Percentiles rank a stretch among this genome's conserved stretches.
These are phyloP conservation scores for Mrakia frigida DNA, from an alignment of 768 basidiomycete species.

Conservation along the genomic window DNA sequence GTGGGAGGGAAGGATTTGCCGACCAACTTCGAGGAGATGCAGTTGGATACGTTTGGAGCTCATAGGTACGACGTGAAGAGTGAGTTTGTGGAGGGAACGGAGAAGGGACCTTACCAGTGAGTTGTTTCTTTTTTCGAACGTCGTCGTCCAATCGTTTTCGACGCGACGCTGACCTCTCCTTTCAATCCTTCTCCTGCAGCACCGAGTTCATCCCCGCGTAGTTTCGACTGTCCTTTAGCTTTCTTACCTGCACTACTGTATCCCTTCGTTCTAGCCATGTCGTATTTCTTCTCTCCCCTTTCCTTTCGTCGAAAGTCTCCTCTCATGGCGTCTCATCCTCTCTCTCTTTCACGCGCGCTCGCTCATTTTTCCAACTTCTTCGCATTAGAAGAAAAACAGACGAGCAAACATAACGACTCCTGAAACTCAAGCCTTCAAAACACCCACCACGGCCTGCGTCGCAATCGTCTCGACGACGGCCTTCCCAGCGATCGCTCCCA, in stretches of 20 bases:
- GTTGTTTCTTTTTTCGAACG: neutral
- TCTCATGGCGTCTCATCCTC: no score
- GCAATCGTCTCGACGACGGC: no score
- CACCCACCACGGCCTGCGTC: no score
- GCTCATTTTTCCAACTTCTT: no score
- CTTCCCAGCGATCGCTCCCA: no score
- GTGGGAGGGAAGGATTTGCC: constrained; percentile 17
- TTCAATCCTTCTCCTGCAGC: constrained; percentile 2
- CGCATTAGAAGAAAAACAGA: no score
- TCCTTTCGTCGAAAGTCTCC: no score
- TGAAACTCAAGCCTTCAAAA: no score
- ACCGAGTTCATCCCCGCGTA: constrained; percentile 30
- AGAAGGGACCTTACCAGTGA: constrained; percentile 17
- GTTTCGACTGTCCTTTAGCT: neutral
- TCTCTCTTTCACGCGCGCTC: no score
- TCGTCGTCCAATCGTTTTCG: neutral
- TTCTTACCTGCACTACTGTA: neutral
- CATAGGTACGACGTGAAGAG: neutral
- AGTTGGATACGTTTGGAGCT: neutral
- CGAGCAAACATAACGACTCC: no score
- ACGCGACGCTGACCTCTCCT: neutral
- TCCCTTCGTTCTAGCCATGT: neutral
- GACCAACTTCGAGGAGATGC: constrained; percentile 38
- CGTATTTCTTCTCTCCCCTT: no score
- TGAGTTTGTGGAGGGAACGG: neutral